Conservation (phyloP, 345 rosid species). For the Aurinia saxatilis region DNA sequence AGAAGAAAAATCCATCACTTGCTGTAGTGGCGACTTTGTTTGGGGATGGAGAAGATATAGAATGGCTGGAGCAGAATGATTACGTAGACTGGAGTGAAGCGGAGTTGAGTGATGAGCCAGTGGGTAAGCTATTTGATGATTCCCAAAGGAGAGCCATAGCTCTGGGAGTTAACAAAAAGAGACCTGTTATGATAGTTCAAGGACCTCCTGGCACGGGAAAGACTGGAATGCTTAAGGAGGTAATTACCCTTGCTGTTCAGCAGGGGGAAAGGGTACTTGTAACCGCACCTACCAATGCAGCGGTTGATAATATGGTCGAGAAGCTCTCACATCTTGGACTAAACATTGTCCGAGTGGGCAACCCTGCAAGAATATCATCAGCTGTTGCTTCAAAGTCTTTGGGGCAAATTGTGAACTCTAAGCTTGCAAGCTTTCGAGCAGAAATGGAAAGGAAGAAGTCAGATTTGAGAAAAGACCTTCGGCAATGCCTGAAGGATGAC, state of each 20-base stretch:
- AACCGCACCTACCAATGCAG: slow-evolving; percentile 96
- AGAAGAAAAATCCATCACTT: slow-evolving; percentile 69
- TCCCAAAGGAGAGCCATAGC: slow-evolving; percentile 66
- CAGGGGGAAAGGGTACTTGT: slow-evolving; percentile 94
- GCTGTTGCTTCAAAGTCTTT: slow-evolving; percentile 82
- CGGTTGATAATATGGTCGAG: slow-evolving; percentile 94
- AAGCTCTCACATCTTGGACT: slow-evolving; percentile 63
- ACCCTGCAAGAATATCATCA: slow-evolving; percentile 88
- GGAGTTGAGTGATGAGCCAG: slow-evolving; percentile 42
- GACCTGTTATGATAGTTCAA: slow-evolving; percentile 69
- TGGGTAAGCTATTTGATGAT: slow-evolving; percentile 44
- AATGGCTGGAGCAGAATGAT: slow-evolving; percentile 57
- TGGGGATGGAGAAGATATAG: slow-evolving; percentile 73
- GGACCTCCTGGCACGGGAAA: slow-evolving; percentile 99
- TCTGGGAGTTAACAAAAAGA: slow-evolving; percentile 75
- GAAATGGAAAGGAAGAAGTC: slow-evolving; percentile 86
- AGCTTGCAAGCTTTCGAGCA: slow-evolving; percentile 51
- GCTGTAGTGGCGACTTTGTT: slow-evolving; percentile 79
- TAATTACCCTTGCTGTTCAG: slow-evolving; percentile 60
- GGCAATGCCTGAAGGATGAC: slow-evolving; percentile 77
- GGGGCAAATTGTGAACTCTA: slow-evolving; percentile 70
- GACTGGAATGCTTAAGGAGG: slow-evolving; percentile 83
- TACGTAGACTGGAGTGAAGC: slow-evolving; percentile 56
- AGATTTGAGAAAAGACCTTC: slow-evolving; percentile 78
- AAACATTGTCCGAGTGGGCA: slow-evolving; percentile 83